Evolutionary conservation across 192 early-diverging fungal species (phyloP), one percentile per base, ranked within the genome.

Genomic region (Jimgerdemannia flammicorona): DNA sequence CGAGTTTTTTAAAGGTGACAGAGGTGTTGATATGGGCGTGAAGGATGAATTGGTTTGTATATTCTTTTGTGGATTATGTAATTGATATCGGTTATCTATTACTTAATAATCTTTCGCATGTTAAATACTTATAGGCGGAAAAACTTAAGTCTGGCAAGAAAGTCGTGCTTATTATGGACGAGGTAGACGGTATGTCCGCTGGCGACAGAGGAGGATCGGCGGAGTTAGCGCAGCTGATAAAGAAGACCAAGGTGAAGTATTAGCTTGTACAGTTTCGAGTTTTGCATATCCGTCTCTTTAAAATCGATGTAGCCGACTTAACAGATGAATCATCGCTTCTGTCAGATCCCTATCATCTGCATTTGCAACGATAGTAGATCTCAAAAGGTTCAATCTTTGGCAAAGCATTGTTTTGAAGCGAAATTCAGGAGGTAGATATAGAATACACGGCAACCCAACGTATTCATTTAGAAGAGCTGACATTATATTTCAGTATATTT

Each of bases 141-240:
- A 59, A 59, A 59, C 49, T 59, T 0, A 14, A 14, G 2, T 72
- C 77, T 71, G 77, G 74, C 42, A 86, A 82, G 49, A 89, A 88
- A 72, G 83, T 86, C 20, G 88, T 97, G 0, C 80, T 99, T 4
- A 93, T 99, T 64, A 99, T 99, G 98, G 98, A 99, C 84, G 98
- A 99, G 79, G 96, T 98, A 1, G 98, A 99, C 80, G 98, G 98
- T 43, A 99, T 99, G 98, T 95, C 96, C 4, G 92, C 89, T 44
- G 97, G 97, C 29, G 98, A 99, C 81, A 89, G 97, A 44, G 98
- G 97, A 64, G 98, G 98, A 41, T 84, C 81, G 3, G 88, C 89
- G 0, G 95, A 98, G 79, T 84, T 99, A 70, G 96, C 96, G 69
- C 80, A 91, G 71, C 78, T 99, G 65, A 95, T 99, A 70, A 97